phyloP scores from a whole-genome alignment of 2,329 filamentous ascomycete species.

The Beauveria sp. region DNA sequence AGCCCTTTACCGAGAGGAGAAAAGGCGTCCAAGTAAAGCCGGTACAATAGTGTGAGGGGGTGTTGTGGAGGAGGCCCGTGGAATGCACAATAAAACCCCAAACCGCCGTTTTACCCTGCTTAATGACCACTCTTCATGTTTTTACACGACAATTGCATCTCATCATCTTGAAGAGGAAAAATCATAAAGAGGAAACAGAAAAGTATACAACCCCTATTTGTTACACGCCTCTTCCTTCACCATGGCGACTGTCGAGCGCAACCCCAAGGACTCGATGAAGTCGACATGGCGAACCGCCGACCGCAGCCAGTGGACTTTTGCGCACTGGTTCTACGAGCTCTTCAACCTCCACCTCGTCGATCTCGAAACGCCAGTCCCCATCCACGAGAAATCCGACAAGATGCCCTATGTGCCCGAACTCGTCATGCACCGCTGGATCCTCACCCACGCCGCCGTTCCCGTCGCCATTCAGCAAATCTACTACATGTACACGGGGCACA shows the following conservation, averaged over 20 bases:
- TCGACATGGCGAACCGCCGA: slow-evolving; percentile 26
- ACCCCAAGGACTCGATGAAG: slow-evolving; percentile 27
- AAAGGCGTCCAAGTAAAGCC: not conserved
- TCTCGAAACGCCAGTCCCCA: slow-evolving; percentile 24
- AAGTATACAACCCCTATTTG: not conserved
- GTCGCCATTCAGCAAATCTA: slow-evolving; percentile 28
- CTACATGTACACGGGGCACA: slow-evolving; percentile 21
- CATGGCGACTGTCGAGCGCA: slow-evolving; percentile 6
- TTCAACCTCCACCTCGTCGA: slow-evolving; percentile 20
- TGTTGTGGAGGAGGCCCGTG: too few relatives aligned
- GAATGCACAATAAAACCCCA: not conserved
- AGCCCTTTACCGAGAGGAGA: not conserved
- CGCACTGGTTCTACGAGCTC: slow-evolving; percentile 24
- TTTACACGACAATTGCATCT: not conserved
- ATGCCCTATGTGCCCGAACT: slow-evolving; percentile 29
- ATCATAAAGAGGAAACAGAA: not conserved
- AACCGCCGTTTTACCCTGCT: not conserved
- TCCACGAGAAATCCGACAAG: slow-evolving; percentile 30
- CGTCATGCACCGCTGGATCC: slow-evolving; percentile 28
- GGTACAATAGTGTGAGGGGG: not conserved
- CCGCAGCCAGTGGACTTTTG: slow-evolving; percentile 20
- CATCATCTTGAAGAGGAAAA: not conserved
- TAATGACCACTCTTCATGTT: not conserved
- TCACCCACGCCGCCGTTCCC: slow-evolving; percentile 29
- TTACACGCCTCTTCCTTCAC: not conserved